phyloP scores from a whole-genome alignment of 345 rosid genomes.

The Corchorus olitorius region DNA sequence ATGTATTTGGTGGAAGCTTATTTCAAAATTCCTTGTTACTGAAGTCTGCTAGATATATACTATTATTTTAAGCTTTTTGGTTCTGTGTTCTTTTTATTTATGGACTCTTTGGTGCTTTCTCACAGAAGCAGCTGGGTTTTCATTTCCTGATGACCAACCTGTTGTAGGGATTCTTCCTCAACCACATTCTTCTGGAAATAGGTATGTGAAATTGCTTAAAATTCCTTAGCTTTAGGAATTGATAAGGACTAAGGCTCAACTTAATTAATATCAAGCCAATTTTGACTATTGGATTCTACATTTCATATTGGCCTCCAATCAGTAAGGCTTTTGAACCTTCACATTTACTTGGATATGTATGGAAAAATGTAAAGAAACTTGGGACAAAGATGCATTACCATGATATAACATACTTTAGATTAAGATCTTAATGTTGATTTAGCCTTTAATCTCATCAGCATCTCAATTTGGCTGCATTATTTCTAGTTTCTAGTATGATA shows the following conservation, averaged over 20 bases:
- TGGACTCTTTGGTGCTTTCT: slow-evolving; percentile 29
- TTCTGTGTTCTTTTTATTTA: slow-evolving; percentile 19
- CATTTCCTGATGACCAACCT: slow-evolving; percentile 44
- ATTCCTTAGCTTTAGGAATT: neutral
- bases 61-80: neutral
- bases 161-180: slow-evolving; percentile 70
- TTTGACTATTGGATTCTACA: slow-evolving; percentile 3
- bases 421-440: neutral
- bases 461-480: neutral
- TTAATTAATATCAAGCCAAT: neutral
- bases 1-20: too few relatives aligned
- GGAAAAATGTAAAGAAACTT: slow-evolving; percentile 4
- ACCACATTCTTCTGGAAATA: slow-evolving; percentile 54
- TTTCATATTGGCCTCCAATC: neutral
- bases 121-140: slow-evolving; percentile 51
- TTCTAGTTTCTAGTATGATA: neutral
- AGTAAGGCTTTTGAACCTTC: neutral
- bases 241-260: slow-evolving; percentile 12
- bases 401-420: neutral
- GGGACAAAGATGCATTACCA: neutral
- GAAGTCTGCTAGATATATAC: neutral
- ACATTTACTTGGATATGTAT: neutral
- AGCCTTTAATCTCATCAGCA: neutral
- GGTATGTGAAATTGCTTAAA: slow-evolving; percentile 40
- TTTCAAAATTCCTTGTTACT: too few relatives aligned